A percentile compares a stretch with the other conserved stretches of the same genome.
phyloP scores from a whole-genome alignment of 2,329 filamentous ascomycete species.

The Sporothrix brunneoviolacea region DNA sequence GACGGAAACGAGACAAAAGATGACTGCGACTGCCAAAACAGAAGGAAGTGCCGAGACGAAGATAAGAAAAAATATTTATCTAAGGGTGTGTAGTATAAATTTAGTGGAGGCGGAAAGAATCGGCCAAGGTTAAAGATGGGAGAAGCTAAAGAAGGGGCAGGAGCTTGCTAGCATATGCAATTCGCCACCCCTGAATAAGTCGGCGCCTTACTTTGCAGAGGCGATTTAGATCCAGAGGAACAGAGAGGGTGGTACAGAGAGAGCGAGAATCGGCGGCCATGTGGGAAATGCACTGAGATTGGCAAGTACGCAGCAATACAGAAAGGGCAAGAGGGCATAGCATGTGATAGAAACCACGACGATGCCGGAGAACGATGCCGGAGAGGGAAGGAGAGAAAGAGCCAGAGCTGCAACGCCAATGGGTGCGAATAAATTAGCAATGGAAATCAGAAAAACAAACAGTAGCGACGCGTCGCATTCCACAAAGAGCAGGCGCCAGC shows the following conservation, averaged over 20 bases:
- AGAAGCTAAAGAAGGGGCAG: constrained; percentile 4
- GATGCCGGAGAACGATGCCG: neutral
- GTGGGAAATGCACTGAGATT: too few relatives aligned
- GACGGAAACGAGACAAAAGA: neutral
- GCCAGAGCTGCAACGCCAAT: neutral
- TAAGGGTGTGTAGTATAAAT: neutral
- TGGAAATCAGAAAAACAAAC: neutral
- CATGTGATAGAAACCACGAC: neutral
- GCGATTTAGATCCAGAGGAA: too few relatives aligned
- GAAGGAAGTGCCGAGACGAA: constrained; percentile 8
- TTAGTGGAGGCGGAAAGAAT: constrained; percentile 13
- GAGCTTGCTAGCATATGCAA: neutral
- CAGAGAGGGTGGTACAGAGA: neutral
- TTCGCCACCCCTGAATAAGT: too few relatives aligned
- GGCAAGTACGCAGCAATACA: neutral
- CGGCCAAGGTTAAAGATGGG: constrained; percentile 8
- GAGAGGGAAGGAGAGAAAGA: neutral
- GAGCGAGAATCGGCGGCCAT: neutral
- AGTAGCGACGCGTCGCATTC: constrained; percentile 1
- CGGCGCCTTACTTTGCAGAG: too few relatives aligned
- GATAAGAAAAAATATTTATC: constrained; percentile 5
- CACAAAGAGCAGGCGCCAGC: neutral
- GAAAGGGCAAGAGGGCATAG: neutral
- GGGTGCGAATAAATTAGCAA: neutral
- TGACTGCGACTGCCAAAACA: neutral